Evolutionary conservation across 345 rosid genomes (phyloP).

Genomic region (Rhodomyrtus tomentosa): DNA sequence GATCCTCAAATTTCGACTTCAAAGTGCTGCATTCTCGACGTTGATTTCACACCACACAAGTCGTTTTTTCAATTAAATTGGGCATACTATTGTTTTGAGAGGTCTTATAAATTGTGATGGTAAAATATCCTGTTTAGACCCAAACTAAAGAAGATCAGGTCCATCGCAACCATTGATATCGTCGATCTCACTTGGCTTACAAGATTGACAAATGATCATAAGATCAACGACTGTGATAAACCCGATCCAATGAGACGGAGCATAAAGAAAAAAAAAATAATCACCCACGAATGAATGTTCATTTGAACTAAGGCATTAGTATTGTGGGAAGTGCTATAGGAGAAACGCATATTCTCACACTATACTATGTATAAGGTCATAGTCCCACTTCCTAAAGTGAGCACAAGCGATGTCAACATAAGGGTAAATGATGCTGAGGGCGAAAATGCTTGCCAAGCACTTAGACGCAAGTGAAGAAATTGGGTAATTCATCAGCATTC

Average conservation of each 20-base stretch:
- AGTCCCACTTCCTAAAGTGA: not conserved
- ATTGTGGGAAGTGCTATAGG: not conserved
- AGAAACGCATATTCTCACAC: not conserved
- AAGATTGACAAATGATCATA: not conserved
- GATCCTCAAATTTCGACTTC: not conserved
- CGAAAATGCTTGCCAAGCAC: not conserved
- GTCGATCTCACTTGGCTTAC: not conserved
- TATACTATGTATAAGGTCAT: not conserved
- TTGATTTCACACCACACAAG: not conserved
- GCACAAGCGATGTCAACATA: not conserved
- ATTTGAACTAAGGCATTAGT: not conserved
- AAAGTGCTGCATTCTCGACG: not conserved
- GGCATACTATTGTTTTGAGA: fast-evolving
- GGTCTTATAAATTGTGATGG: not conserved
- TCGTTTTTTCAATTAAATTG: not conserved
- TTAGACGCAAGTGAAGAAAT: not conserved
- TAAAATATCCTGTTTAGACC: not conserved
- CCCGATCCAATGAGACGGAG: not conserved
- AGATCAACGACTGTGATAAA: not conserved
- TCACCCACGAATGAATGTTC: no score
- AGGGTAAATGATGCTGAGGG: not conserved
- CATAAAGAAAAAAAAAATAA: not conserved
- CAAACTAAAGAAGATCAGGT: not conserved
- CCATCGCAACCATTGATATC: not conserved
- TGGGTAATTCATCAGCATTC: not conserved